These are phyloP conservation scores for Schizopora paradoxa DNA, from an alignment of 1,284 basidiomycete species.

Conservation along the genomic window DNA sequence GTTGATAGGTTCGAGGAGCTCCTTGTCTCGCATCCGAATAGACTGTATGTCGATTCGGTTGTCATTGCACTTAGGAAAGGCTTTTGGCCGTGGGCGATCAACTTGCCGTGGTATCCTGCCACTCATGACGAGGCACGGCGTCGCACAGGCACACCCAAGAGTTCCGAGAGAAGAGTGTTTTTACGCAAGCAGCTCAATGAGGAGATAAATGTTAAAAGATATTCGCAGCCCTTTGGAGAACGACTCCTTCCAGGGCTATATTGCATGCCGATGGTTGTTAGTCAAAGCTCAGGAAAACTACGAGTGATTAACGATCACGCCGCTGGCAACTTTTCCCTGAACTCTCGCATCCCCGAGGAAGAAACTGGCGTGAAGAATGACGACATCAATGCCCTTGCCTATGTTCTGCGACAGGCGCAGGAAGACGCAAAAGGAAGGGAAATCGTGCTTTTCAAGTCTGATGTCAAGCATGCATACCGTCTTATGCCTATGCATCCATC, in stretches of 20 bases:
- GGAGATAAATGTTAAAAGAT: not conserved
- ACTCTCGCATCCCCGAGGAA: not conserved
- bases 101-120: not conserved
- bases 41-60: not conserved
- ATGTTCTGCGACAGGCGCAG: constrained; percentile 2
- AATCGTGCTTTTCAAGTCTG: not conserved
- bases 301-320: not conserved
- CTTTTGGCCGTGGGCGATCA: not conserved
- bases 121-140: not conserved
- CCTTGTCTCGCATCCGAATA: not conserved
- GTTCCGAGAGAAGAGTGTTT: not conserved
- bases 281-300: constrained; percentile 23
- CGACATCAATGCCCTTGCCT: constrained; percentile 6
- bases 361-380: constrained; percentile 8
- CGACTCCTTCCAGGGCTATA: constrained; percentile 37
- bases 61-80: not conserved
- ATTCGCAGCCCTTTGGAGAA: not conserved
- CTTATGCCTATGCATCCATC: not conserved
- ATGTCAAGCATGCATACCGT: not conserved
- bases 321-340: not conserved
- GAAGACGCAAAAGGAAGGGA: not conserved
- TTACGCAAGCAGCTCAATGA: not conserved
- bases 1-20: not conserved
- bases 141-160: not conserved
- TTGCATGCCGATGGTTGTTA: constrained; percentile 34